These are phyloP conservation scores for Aspergillus costaricaensis DNA, from an alignment of 2,329 filamentous ascomycete genomes.

Conservation along the genomic window DNA sequence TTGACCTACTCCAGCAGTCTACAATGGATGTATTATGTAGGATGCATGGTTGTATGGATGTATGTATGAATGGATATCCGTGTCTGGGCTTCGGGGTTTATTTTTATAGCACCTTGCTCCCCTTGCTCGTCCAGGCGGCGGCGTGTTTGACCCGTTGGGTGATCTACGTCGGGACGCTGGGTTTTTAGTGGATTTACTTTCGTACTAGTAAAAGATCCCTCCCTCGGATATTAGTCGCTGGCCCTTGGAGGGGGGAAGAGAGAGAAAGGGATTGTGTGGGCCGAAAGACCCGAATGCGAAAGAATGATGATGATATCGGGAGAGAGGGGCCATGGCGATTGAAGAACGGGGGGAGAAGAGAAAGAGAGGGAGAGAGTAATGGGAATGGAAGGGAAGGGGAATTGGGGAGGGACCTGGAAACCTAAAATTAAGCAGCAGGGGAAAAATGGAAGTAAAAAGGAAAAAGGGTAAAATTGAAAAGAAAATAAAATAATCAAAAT, in stretches of 20 bases:
- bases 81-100: not conserved
- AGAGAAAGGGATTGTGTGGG: conserved; percentile 1
- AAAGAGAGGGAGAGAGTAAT: not conserved
- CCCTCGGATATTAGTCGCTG: not conserved
- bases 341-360: not conserved
- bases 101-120: conserved; percentile 3
- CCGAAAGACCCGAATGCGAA: conserved; percentile 8
- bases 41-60: not conserved
- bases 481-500: conserved; percentile 10
- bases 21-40: not conserved
- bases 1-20: no score
- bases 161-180: conserved; percentile 7
- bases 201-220: not conserved
- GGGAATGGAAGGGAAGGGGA: conserved; percentile 8
- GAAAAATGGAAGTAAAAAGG: conserved; percentile 6
- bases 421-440: conserved; percentile 1
- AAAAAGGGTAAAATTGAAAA: not conserved
- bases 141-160: conserved; percentile 8
- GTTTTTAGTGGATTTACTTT: conserved; percentile 3
- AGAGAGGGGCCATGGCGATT: conserved; percentile 6
- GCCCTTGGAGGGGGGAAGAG: not conserved
- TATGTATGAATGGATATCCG: not conserved
- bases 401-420: conserved; percentile 11
- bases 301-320: conserved; percentile 9
- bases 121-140: conserved; percentile 8